Evolutionary conservation across 2,329 filamentous ascomycete species (phyloP), one percentile per base, ranked within the genome.

Genomic region (Neonectria neomacrospora): DNA sequence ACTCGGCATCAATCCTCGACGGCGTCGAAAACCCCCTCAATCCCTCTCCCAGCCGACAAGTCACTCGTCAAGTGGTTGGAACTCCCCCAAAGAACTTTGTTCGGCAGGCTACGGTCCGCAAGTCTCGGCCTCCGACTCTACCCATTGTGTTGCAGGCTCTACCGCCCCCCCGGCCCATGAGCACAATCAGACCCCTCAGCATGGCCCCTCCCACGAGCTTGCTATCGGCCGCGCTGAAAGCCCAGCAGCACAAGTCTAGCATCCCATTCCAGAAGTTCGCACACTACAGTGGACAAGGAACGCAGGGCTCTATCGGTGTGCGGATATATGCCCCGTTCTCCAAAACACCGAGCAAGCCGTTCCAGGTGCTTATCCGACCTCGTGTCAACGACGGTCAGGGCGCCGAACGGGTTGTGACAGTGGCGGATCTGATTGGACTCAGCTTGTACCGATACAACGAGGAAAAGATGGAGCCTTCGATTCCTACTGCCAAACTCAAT

Each of bases 391-490:
- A 91, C 62, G 90, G 89, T 22, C 86, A 91, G 61, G 83, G 85
- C 34, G 76, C 74, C 7, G 85, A 89, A 65, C 81, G 88, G 22
- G 83, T 86, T 2, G 90, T 93, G 20, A 90, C 88, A 0, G 91
- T 96, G 14, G 88, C 89, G 1, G 92, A 96, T 71, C 85, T 94
- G n/a, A 94, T 96, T 67, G 93, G 92, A 0, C 84, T 95, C 65
- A 90, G 90, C 65, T 78, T 96, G 12, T 94, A 91, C 83, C 85
- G 90, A 66, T 96, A 95, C 75, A 87, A 88, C 51, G 90, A 94
- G 71, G 91, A 94, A 74, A 91, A 91, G 69, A 81, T 88, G 28
- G 87, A 93, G 67, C 92, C 92, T 3, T 75, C 85, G 1, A 80
- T 96, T 10, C 81, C 88, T 0, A 75, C 80, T 2, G 86, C 89